Base-by-base conservation (phyloP, 2,329 filamentous ascomycete species). In the Colletotrichum sidae region DNA sequence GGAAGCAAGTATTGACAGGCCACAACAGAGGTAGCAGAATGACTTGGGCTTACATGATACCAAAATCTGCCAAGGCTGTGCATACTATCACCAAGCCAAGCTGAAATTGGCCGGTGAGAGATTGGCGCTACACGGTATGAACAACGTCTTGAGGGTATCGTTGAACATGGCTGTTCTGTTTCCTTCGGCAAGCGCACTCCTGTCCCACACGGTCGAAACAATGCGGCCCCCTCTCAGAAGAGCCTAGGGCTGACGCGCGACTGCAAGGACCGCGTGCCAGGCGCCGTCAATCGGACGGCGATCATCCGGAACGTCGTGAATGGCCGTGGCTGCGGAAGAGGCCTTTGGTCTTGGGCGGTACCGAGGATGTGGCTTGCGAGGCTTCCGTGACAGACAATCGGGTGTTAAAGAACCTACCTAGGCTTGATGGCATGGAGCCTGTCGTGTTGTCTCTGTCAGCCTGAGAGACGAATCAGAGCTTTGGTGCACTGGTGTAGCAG, bases 241-340 rank as follows among this genome's bases (percentile, higher is more conserved):
- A 57, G 59, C 33, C 37, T 66, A 66, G 63, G 59, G 59, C 63
- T 63, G 58, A 66, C 63, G 25, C 25, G 13, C 53, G 38, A 33
- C 37, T 63, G 12, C 42, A 44, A 34, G 46, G 34, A 17, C 37
- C 53, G 47, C 42, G 47, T 66, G 58, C 39, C 57, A 42, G 25
- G 46, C 17, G 52, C 46, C 52, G 53, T 42, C 38, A 63, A 50
- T 57, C 47, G 63, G 53, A n/a, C 53, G 59, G 37, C 47, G 58
- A 66, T 57, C 58, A 63, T 49, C 53, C 63, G 59, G 57, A 37
- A 42, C 47, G 25, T 47, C 41, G 42, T 49, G 8, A 39, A 15
- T 17, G 47, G 38, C 52, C 52, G 15, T 46, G 15, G 39, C 41
- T 62, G 39, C 58, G 35, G 37, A 50, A 38, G 8, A 44, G 34